phyloP scores from a whole-genome alignment of 2,329 filamentous ascomycete genomes.

The Claviceps citrina region DNA sequence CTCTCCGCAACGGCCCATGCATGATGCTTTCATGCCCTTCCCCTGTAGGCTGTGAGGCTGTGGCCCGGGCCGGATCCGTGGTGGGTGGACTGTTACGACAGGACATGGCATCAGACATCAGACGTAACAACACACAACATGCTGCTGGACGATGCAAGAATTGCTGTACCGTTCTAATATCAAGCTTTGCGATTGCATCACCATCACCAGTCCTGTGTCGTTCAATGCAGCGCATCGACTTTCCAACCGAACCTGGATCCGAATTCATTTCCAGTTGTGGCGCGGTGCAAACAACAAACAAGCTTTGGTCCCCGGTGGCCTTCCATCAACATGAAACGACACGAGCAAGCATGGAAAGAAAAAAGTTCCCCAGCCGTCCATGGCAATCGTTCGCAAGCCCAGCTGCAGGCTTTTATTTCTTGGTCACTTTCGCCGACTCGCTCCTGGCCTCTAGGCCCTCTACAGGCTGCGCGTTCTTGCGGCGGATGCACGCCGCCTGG shows the following conservation, averaged over 20 bases:
- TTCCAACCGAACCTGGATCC: background rate
- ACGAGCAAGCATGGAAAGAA: background rate
- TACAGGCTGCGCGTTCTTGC: background rate
- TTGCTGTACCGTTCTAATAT: background rate
- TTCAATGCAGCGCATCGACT: background rate
- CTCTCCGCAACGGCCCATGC: no score
- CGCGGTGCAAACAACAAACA: background rate
- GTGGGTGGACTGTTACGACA: no score
- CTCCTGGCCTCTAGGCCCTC: no score
- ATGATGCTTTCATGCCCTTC: no score
- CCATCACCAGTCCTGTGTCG: background rate
- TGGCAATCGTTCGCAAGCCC: background rate
- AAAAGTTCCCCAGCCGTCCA: background rate
- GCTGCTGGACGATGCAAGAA: background rate
- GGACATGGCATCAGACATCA: no score
- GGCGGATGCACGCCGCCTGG: slow-evolving; percentile 1
- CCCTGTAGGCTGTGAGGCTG: no score
- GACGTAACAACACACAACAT: background rate
- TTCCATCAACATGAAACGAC: slow-evolving; percentile 1
- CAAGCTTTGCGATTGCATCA: background rate
- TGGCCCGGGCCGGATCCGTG: no score
- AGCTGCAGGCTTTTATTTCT: background rate
- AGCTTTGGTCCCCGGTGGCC: background rate
- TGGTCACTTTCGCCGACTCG: background rate
- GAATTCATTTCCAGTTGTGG: background rate